A percentile compares a stretch with the other conserved stretches of the same genome.
Evolutionary conservation across 2,329 filamentous ascomycete species (phyloP).

Genomic region (Xylaria arbuscula): DNA sequence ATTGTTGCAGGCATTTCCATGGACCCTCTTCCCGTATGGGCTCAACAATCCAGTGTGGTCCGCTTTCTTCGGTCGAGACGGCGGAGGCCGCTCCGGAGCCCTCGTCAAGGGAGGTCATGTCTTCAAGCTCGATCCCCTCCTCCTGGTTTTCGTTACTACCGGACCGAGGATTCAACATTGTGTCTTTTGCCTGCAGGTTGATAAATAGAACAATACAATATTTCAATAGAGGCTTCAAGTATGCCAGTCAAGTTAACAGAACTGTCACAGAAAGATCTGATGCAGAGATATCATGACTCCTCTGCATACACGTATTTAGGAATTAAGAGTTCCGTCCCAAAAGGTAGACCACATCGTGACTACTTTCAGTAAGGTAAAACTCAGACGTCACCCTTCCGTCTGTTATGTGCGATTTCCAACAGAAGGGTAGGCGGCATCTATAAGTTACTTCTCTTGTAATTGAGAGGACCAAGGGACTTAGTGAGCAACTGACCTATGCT

Average conservation of each 20-base stretch:
- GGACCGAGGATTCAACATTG: neutral
- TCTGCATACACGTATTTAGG: neutral
- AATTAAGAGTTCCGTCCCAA: neutral
- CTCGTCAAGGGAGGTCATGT: neutral
- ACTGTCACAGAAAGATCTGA: neutral
- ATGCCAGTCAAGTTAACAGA: neutral
- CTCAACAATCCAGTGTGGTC: neutral
- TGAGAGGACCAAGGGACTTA: no score
- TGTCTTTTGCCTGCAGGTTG: neutral
- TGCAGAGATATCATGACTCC: neutral
- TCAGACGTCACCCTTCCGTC: neutral
- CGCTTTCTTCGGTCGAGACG: neutral
- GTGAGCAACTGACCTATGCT: no score
- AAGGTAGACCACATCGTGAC: neutral
- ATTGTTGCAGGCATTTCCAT: neutral
- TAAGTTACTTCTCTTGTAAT: no score
- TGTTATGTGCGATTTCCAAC: no score
- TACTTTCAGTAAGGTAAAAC: neutral
- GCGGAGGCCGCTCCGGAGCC: no score
- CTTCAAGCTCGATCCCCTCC: neutral
- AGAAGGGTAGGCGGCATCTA: no score
- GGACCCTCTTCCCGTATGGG: neutral
- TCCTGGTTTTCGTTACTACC: neutral
- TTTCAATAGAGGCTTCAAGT: neutral
- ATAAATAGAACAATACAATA: neutral